phyloP scores from a whole-genome alignment of 768 basidiomycete genomes.

The Psilocybe subaeruginosa region DNA sequence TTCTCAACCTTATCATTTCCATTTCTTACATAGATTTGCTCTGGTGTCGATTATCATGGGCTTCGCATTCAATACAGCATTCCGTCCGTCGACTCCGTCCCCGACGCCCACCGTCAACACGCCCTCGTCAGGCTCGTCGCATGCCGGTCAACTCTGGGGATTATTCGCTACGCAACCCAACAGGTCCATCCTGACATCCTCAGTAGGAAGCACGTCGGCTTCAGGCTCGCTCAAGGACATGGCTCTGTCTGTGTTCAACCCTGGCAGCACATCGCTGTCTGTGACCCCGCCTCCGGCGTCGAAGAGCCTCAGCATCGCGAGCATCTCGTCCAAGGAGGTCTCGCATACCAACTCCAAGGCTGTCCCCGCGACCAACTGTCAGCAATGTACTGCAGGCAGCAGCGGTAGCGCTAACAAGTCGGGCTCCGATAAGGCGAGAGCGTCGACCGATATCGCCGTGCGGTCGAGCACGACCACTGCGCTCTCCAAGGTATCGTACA shows the following conservation, averaged over 20 bases:
- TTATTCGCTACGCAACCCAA: constrained; percentile 43
- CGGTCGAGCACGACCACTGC: constrained; percentile 22
- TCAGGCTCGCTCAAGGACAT: constrained; percentile 47
- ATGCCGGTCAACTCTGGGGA: constrained; percentile 37
- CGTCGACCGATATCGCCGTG: constrained; percentile 29
- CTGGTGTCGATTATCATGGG: constrained; percentile 71
- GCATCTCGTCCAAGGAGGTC: constrained; percentile 14
- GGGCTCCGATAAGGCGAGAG: constrained; percentile 16
- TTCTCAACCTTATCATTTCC: constrained; percentile 14
- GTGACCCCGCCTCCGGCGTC: constrained; percentile 29
- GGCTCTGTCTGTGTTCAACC: constrained; percentile 53
- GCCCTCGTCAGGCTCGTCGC: constrained; percentile 17
- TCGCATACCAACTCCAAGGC: constrained; percentile 17
- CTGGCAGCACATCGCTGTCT: constrained; percentile 48
- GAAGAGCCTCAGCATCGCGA: constrained; percentile 24
- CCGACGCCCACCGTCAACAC: constrained; percentile 37
- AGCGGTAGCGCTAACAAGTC: constrained; percentile 12
- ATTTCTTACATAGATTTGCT: constrained; percentile 54
- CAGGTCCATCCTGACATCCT: constrained; percentile 34
- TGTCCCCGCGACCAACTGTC: constrained; percentile 18
- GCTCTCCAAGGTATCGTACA: constrained; percentile 24
- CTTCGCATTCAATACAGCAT: constrained; percentile 54
- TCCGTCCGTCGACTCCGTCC: constrained; percentile 39
- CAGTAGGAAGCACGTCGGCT: constrained; percentile 20
- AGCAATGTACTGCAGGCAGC: constrained; percentile 15